Evolutionary conservation across 1,284 basidiomycete species (phyloP), one percentile per base, ranked within the genome.

Genomic region (Termitomyces sp.): DNA sequence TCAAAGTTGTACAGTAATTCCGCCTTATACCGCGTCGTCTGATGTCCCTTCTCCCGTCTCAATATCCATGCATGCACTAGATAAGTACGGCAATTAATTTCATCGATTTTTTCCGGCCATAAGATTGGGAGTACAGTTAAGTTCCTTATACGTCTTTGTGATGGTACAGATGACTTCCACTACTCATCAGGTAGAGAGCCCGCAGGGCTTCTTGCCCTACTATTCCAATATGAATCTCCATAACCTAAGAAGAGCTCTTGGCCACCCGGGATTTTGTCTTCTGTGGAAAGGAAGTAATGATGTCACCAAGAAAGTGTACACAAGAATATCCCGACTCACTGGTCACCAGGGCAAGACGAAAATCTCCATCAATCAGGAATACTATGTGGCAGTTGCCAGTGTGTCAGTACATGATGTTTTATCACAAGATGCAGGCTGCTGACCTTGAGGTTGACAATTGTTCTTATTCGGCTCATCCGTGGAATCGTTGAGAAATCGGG

Each of bases 401-500:
- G 10, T 26, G 33, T 77, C 73, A 19, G 5, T 10, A 80, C 74
- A 13, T 74, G 33, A n/a, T 50, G 54, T 49, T 18, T 71, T 52
- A 55, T 16, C 10, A 3, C 26, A 7, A 16, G 8, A n/a, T 45
- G 31, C n/a, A 35, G 6, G n/a, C 28, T 28, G 26, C 26, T 30
- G 28, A 81, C 81, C 56, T 16, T 10, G 50, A 5, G 76, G 72
- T 0, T 48, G 47, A 46, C 79, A 78, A 54, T 82, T 82, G 1
- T 66, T 66, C 8, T 57, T 45, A 1, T 44, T 42, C 8, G 38
- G 35, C 5, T 19, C 16, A 3, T 57, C 54, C 5, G 54, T 54
- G 0, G 62, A 61, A 49, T 84, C 77, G 54, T 85, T 85, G 28
- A 85, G 67, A 58, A 76, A 85, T 18, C 83, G 68, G 5, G 76